Evolutionary conservation across 2,329 filamentous ascomycete genomes (phyloP), one percentile per base, ranked within the genome.

Genomic region (Dothideomycetes sp.): DNA sequence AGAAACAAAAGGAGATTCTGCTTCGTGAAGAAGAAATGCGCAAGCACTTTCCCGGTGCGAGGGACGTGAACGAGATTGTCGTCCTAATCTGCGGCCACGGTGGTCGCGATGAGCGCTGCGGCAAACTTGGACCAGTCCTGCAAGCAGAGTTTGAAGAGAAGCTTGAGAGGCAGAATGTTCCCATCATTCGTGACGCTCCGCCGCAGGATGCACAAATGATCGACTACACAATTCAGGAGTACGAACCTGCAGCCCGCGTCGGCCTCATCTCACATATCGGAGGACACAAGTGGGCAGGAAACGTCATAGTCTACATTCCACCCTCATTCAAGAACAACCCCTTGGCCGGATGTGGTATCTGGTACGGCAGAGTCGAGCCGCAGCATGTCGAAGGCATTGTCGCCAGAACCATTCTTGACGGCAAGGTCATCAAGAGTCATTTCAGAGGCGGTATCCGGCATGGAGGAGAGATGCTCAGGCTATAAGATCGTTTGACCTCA

Each of bases 71-170:
- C 12, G 80, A 87, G 47, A 69, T 87, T 4, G 53, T 84, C n/a
- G 75, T 98, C 20, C 64, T 96, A 15, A 81, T 95, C 30, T 98
- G 91, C 56, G 86, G 87, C 0, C 91, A 98, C 53, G 82, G 81
- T 11, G 78, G 79, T 2, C 71, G 91, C 9, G 91, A 98, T 56
- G 67, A 70, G 53, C 73, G 91, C 37, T 98, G 91, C 54, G 89
- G 91, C 0, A 64, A 84, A 16, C 69, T 89, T 48, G 88, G 85
- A 0, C 86, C 87, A 0, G 62, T 85, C 1, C 65, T 96, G 11
- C 67, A 76, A 50, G 62, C 62, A 0, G 81, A 87, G 51, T 96
- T 96, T 50, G 71, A 77, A 49, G 61, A 59, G 7, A 71, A 76
- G 51, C 58, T 88, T 5, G 60, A 60, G 2, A 59, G 56, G 4